phyloP scores from a whole-genome alignment of 2,329 filamentous ascomycete genomes.

The Ascocoryne sarcoides region DNA sequence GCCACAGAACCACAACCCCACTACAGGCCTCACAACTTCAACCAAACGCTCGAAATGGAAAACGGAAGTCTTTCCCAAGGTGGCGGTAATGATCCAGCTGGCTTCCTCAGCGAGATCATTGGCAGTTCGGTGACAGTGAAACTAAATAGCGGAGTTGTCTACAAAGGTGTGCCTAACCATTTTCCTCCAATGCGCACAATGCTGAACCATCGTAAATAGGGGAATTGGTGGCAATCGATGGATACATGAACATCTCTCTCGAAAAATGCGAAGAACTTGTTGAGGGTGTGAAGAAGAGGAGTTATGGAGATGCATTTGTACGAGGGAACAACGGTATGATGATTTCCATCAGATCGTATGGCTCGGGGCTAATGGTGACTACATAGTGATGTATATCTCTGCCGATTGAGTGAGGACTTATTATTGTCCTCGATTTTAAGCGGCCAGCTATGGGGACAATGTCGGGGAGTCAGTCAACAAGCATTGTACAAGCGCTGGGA shows the following conservation, averaged over 20 bases:
- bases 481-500: no score
- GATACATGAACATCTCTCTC: constrained; percentile 99
- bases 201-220: no score
- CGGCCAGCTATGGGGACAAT: no score
- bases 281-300: constrained; percentile 71
- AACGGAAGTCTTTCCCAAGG: constrained; percentile 51
- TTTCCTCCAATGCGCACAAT: no score
- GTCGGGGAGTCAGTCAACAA: no score
- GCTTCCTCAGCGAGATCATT: constrained; percentile 90
- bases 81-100: constrained; percentile 85
- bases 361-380: not conserved
- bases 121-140: constrained; percentile 92
- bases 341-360: not conserved
- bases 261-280: constrained; percentile 93
- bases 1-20: no score
- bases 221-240: constrained; percentile 92
- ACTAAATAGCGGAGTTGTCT: constrained; percentile 96
- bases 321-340: constrained; percentile 83
- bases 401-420: constrained; percentile 26
- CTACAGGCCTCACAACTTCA: no score
- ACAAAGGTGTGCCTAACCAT: constrained; percentile 76
- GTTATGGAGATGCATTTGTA: constrained; percentile 91
- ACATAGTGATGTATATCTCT: constrained; percentile 29
- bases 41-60: constrained; percentile 49
- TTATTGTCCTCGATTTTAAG: no score